phyloP scores from a whole-genome alignment of 148 eudicot genomes.

The Pouteria glomerata region DNA sequence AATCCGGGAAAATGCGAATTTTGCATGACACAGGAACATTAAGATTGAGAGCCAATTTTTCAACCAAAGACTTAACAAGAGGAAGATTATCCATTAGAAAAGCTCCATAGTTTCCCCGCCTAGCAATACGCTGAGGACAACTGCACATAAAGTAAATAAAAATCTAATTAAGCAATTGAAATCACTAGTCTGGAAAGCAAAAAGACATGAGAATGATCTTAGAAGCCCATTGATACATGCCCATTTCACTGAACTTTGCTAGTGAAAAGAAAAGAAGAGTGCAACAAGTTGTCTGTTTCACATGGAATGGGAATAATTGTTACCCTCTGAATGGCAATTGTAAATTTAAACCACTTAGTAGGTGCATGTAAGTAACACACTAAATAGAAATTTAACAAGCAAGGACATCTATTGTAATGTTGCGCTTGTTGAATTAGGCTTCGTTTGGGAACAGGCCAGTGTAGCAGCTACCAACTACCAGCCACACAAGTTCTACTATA shows the following conservation, averaged over 20 bases:
- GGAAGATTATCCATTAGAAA: conserved; percentile 94
- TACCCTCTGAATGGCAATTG: background rate
- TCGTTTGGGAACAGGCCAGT: too few species aligned
- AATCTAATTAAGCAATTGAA: background rate
- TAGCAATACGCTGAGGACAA: conserved; percentile 95
- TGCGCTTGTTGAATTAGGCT: too few species aligned
- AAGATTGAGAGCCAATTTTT: conserved; percentile 68
- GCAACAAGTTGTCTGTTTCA: background rate
- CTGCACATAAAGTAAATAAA: conserved; percentile 34
- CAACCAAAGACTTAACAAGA: conserved; percentile 74
- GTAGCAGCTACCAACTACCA: too few species aligned
- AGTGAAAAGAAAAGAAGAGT: background rate
- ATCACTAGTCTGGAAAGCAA: background rate
- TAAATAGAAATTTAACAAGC: background rate
- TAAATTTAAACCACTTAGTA: background rate
- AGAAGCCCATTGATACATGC: background rate
- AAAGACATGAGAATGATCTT: background rate
- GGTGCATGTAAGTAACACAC: background rate
- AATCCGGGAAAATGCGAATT: conserved; percentile 77
- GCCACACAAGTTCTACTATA: too few species aligned
- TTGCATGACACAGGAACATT: conserved; percentile 92
- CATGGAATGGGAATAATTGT: background rate
- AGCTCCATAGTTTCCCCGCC: conserved; percentile 92
- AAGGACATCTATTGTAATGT: too few species aligned
- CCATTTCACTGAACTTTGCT: background rate